phyloP scores from a whole-genome alignment of 352 stramenopile genomes.

The Globisporangium paddicum region DNA sequence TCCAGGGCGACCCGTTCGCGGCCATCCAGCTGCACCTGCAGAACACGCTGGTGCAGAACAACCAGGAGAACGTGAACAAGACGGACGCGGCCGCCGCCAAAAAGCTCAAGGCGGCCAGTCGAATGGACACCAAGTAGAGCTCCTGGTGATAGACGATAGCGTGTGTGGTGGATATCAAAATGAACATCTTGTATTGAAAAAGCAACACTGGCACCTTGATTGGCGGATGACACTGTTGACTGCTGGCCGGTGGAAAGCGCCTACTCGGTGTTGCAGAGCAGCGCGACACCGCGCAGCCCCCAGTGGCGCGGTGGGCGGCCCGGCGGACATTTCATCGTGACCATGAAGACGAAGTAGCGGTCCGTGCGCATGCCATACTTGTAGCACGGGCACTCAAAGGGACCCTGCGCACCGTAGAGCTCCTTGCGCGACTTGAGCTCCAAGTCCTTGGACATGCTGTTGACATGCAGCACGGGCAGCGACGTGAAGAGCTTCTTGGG shows the following conservation, averaged over 20 bases:
- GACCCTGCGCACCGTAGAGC: constrained; percentile 87
- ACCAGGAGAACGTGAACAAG: constrained; percentile 54
- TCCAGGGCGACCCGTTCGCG: constrained; percentile 79
- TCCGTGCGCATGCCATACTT: constrained; percentile 96
- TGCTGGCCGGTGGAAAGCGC: no score
- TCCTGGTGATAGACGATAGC: not conserved
- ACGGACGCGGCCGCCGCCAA: constrained; percentile 23
- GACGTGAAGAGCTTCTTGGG: constrained; percentile 97
- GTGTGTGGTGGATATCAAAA: constrained; percentile 2
- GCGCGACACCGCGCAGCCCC: constrained; percentile 89
- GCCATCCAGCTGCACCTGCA: constrained; percentile 85
- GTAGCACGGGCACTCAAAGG: constrained; percentile 96
- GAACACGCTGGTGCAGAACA: constrained; percentile 81
- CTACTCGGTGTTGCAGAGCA: constrained; percentile 96
- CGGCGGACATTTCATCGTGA: constrained; percentile 87
- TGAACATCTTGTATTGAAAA: constrained; percentile 9
- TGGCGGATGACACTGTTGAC: no score
- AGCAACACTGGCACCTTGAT: not conserved
- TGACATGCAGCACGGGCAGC: constrained; percentile 95
- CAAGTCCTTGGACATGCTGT: constrained; percentile 93
- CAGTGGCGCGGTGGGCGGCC: constrained; percentile 93
- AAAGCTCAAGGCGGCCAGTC: constrained; percentile 7
- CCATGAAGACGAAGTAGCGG: constrained; percentile 96
- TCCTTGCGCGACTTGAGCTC: constrained; percentile 92
- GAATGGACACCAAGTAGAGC: constrained; percentile 35